A percentile compares a stretch with the other conserved stretches of the same genome.
Conservation (phyloP, 1,284 basidiomycete genomes). For the Ganoderma lingzhi region DNA sequence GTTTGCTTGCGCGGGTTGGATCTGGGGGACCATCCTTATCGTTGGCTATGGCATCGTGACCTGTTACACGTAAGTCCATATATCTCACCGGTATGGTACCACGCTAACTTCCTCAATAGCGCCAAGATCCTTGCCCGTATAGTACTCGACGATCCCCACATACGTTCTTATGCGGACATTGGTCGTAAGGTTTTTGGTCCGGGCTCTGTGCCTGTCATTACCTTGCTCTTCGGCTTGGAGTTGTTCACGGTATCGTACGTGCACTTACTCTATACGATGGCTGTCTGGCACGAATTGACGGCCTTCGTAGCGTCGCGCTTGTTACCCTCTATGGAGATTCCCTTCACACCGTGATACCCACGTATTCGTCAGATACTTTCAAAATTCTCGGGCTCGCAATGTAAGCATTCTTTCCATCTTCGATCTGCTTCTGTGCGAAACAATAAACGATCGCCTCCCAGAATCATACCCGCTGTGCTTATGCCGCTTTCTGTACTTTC, state of each 20-base stretch:
- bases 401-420: conserved; percentile 51
- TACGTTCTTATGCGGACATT: conserved; percentile 90
- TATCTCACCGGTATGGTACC: background rate
- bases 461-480: conserved; percentile 85
- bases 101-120: conserved; percentile 47
- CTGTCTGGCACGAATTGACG: background rate
- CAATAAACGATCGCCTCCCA: conserved; percentile 38
- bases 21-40: conserved; percentile 77
- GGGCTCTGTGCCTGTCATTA: conserved; percentile 72
- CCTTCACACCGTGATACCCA: conserved; percentile 75
- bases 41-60: conserved; percentile 83
- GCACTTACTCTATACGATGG: background rate
- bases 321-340: conserved; percentile 91
- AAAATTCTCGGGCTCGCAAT: conserved; percentile 79
- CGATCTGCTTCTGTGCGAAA: background rate
- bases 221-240: conserved; percentile 84
- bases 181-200: conserved; percentile 88
- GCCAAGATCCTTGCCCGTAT: conserved; percentile 86
- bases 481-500: conserved; percentile 87
- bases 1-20: conserved; percentile 90
- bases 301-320: conserved; percentile 71
- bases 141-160: conserved; percentile 72
- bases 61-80: conserved; percentile 81
- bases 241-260: conserved; percentile 80
- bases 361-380: conserved; percentile 73